A percentile compares a stretch with the other conserved stretches of the same genome.
Evolutionary conservation across 164 flowering plant species (phyloP).

Genomic region (Sedum album): DNA sequence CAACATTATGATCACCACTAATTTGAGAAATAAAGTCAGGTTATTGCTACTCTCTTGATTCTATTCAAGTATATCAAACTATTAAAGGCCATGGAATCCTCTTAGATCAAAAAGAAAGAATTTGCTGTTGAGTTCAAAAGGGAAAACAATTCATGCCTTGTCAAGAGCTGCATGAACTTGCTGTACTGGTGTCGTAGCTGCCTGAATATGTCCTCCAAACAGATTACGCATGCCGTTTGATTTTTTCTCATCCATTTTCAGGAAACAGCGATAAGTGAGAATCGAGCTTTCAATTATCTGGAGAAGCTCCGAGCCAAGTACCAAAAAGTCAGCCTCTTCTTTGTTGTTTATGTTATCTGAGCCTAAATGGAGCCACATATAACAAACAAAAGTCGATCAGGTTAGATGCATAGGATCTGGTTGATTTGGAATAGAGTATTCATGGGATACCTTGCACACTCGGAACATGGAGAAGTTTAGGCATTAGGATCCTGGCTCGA

Average conservation of each 20-base stretch:
- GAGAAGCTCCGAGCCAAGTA: constrained; percentile 55
- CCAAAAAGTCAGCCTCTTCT: constrained; percentile 36
- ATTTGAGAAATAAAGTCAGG: too few species aligned
- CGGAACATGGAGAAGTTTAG: constrained; percentile 81
- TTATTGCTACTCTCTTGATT: too few species aligned
- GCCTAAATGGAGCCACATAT: constrained; percentile 22
- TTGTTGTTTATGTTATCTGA: constrained; percentile 26
- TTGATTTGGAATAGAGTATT: not conserved
- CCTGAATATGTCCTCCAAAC: constrained; percentile 56
- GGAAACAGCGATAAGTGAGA: constrained; percentile 53
- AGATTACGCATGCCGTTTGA: constrained; percentile 28
- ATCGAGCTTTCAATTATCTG: constrained; percentile 54
- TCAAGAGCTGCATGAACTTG: constrained; percentile 58
- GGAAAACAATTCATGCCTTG: constrained; percentile 37
- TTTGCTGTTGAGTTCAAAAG: not conserved
- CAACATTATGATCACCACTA: not conserved
- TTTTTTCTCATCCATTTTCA: constrained; percentile 78
- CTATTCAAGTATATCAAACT: too few species aligned
- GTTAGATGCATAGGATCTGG: not conserved
- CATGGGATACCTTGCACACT: constrained; percentile 47
- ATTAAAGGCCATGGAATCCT: too few species aligned
- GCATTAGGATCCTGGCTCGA: constrained; percentile 45
- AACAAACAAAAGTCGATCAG: not conserved
- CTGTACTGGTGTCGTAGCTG: constrained; percentile 56
- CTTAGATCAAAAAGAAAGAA: not conserved